These are phyloP conservation scores for Globisporangium cederbergense DNA, from an alignment of 352 stramenopile genomes.

Conservation along the genomic window DNA sequence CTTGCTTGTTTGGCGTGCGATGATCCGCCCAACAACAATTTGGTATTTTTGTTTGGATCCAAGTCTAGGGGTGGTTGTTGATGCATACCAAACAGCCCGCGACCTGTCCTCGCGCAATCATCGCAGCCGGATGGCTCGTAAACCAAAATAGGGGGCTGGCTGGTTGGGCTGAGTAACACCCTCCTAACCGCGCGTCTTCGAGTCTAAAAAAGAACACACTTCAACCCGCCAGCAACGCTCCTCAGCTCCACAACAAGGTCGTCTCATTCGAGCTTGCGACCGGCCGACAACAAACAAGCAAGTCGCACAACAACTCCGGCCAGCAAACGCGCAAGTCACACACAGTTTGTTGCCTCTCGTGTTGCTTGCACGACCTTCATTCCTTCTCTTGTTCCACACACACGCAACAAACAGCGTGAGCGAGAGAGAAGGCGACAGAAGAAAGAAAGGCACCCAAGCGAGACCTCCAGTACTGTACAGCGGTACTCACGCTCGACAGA, in stretches of 20 bases:
- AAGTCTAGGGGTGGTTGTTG: not conserved
- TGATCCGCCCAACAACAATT: too few species aligned
- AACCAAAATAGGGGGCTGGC: constrained; percentile 9
- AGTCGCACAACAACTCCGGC: not conserved
- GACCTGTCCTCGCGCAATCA: constrained; percentile 11
- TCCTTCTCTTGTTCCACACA: not conserved
- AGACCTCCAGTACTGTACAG: not conserved
- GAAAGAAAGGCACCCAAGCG: not conserved
- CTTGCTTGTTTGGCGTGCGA: too few species aligned
- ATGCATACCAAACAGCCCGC: not conserved
- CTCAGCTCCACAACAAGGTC: not conserved
- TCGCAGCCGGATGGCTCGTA: constrained; percentile 6
- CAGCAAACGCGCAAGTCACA: not conserved
- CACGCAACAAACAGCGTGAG: not conserved
- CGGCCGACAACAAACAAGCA: constrained; percentile 3
- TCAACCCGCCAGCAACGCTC: not conserved
- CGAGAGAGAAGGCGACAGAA: constrained; percentile 1
- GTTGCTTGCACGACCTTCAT: constrained; percentile 2
- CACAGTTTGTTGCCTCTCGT: not conserved
- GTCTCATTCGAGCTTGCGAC: constrained; percentile 18
- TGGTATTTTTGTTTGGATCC: not conserved
- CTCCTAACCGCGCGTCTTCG: not conserved
- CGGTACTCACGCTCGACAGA: not conserved
- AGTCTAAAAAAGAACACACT: constrained; percentile 8
- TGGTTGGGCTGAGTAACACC: not conserved